Base-by-base conservation (phyloP, 2,329 filamentous ascomycete genomes). In the Westerdykella sp. region DNA sequence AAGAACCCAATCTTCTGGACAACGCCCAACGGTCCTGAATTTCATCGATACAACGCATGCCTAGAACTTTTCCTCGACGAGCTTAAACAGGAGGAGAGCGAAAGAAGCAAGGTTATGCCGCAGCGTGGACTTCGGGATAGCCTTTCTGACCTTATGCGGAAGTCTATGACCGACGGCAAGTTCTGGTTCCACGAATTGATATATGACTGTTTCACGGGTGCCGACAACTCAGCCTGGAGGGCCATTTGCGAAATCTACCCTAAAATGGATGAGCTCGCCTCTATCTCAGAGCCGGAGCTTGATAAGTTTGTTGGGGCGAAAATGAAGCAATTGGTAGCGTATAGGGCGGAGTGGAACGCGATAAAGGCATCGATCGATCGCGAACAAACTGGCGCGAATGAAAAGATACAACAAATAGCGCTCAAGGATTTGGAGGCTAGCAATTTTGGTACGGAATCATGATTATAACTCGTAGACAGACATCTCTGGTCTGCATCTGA, bases 131-230 rank as follows among this genome's bases (percentile, higher is more conserved):
- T 14, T 7, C 37, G 38, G 35, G 39, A 40, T 22, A 45, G 25
- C 15, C 39, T 48, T n/a, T 48, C 46, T 13, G 31, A 12, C 5
- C 35, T 42, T 2, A 45, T 48, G 46, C 39, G 37, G 16, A 38
- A 28, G 22, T 43, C 46, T 18, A 31, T 45, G 42, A 39, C 22
- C 11, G 46, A 48, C 37, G 46, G 42, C 21, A 48, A 22, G 15
- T 45, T 48, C 39, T 48, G 46, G 42, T 48, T 45, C 34, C 39
- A 48, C 36, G 46, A 48, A 35, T 42, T 45, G 25, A 48, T 48
- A 10, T 42, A 45, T 16, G 43, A 31, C 18, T 45, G 39, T 22
- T 48, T 41, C 18, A 42, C 40, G 16, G 36, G 12, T 21, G 39
- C 39, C 42, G 34, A 47, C 28, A 21, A 47, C 18, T 31, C 38